Evolutionary conservation across 495 filamentous ascomycete genomes (phyloP).

Genomic region (Trichoderma orchidacearum): DNA sequence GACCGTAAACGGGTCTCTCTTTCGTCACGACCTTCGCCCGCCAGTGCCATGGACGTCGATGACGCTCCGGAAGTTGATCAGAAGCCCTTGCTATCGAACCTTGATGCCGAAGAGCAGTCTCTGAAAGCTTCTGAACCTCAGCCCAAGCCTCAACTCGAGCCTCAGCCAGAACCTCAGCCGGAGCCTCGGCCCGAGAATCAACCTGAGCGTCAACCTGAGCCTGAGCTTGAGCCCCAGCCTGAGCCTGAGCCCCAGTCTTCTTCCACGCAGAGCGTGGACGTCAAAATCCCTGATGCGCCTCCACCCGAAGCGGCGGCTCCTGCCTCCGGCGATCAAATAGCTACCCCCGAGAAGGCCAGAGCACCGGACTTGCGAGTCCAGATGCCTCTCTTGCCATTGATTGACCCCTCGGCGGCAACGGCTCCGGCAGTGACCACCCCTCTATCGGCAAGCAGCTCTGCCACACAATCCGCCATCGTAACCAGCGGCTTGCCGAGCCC

Average conservation of each 20-base stretch:
- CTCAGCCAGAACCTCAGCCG: neutral
- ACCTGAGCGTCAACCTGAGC: neutral
- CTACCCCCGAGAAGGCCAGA: slow-evolving; percentile 16
- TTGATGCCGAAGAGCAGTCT: neutral
- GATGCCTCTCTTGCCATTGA: slow-evolving; percentile 30
- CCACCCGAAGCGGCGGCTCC: too few relatives aligned
- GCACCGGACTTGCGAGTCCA: slow-evolving; percentile 36
- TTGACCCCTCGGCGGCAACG: slow-evolving; percentile 13
- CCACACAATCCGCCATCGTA: slow-evolving; percentile 39
- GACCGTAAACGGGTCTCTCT: slow-evolving; percentile 10
- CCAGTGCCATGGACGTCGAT: slow-evolving; percentile 11
- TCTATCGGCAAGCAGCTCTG: slow-evolving; percentile 24
- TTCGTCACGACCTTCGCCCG: slow-evolving; percentile 6
- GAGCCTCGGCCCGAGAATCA: neutral
- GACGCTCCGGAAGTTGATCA: neutral
- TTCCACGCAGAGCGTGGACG: too few relatives aligned
- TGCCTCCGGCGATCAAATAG: too few relatives aligned
- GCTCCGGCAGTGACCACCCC: slow-evolving; percentile 25
- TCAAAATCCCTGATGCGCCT: too few relatives aligned
- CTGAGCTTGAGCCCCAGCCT: neutral
- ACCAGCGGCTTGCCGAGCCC: slow-evolving; percentile 18
- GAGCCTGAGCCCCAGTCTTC: neutral
- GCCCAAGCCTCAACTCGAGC: neutral
- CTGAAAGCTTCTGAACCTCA: neutral
- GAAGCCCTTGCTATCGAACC: neutral